phyloP scores from a whole-genome alignment of 1,139 yeast species.

The Pichia sorboxylosa region DNA sequence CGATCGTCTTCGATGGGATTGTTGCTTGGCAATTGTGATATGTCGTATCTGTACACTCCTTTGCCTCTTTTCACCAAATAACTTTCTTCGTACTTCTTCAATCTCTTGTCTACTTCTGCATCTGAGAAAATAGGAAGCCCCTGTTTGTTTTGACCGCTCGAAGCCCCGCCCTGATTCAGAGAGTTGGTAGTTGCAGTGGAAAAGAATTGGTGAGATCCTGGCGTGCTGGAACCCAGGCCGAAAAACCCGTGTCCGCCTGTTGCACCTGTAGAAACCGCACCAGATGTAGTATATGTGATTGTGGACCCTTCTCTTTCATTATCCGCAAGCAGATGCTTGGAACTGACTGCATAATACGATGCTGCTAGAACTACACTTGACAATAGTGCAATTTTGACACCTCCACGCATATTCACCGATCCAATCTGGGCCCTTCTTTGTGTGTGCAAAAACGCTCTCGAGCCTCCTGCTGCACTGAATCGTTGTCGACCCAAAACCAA shows the following conservation, averaged over 20 bases:
- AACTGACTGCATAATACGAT: constrained; percentile 24
- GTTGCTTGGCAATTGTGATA: constrained; percentile 82
- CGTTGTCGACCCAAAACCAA: too few relatives aligned
- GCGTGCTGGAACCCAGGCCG: too few relatives aligned
- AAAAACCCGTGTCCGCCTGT: neutral
- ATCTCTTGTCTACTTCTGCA: constrained; percentile 57
- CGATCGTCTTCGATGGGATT: constrained; percentile 93
- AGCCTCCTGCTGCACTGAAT: too few relatives aligned
- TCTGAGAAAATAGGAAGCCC: constrained; percentile 41
- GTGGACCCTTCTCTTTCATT: too few relatives aligned
- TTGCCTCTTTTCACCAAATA: constrained; percentile 70
- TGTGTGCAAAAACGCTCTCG: too few relatives aligned
- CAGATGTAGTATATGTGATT: constrained; percentile 14
- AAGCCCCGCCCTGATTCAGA: constrained; percentile 27
- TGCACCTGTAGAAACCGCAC: constrained; percentile 3
- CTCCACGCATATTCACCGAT: constrained; percentile 22
- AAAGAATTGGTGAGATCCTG: constrained; percentile 22
- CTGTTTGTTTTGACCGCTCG: constrained; percentile 29
- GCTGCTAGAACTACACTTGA: constrained; percentile 27
- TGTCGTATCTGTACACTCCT: constrained; percentile 88
- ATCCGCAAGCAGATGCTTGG: constrained; percentile 22
- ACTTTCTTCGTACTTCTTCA: constrained; percentile 71
- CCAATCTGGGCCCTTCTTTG: too few relatives aligned
- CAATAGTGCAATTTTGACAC: constrained; percentile 23
- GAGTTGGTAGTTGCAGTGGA: constrained; percentile 32